Evolutionary conservation across 345 rosid genomes (phyloP), one percentile per base, ranked within the genome.

Genomic region (Passiflora organensis): DNA sequence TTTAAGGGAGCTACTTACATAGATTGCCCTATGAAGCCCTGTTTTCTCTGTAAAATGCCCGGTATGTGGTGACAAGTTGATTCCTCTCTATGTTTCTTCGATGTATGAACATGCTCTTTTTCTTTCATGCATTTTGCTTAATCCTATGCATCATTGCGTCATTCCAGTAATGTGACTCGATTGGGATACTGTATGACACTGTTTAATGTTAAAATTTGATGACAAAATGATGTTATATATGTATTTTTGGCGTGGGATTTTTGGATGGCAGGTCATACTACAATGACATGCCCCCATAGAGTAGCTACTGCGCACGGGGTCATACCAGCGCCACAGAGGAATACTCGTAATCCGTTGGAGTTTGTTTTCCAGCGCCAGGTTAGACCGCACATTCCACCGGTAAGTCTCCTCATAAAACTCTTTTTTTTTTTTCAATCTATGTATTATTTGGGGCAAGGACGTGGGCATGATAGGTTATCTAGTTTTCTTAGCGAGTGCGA

Each of bases 21-120:
- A 16, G 95, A 89, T 67, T 93, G 96, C 67, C 96, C 96, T 3
- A 93, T 84, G 96, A 93, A 89, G 51, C 96, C 96, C 22, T 93
- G 96, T 63, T 93, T 89, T 62, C 82, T 93, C 66, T 93, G 99
- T 73, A 93, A 89, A 82, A 75, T 82, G 91, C 99, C 96, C 10
- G 96, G 99, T 91, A 60, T 50, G 47, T 53, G 25, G 48, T 41
- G 3, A 52, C 14, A 1, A 49, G 13, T 25, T 16, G n/a, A n/a
- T n/a, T n/a, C n/a, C 22, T 43, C 38, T 25, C 6, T 56, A 28
- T 28, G 34, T 28, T 8, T 8, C 8, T 8, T 28, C 8, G 3
- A 8, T 43, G 19, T 16, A 17, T 19, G n/a, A n/a, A n/a, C n/a
- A n/a, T n/a, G n/a, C n/a, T n/a, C n/a, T n/a, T n/a, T n/a, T n/a